phyloP scores from a whole-genome alignment of 768 basidiomycete genomes.

The Thelephora ganbajun region DNA sequence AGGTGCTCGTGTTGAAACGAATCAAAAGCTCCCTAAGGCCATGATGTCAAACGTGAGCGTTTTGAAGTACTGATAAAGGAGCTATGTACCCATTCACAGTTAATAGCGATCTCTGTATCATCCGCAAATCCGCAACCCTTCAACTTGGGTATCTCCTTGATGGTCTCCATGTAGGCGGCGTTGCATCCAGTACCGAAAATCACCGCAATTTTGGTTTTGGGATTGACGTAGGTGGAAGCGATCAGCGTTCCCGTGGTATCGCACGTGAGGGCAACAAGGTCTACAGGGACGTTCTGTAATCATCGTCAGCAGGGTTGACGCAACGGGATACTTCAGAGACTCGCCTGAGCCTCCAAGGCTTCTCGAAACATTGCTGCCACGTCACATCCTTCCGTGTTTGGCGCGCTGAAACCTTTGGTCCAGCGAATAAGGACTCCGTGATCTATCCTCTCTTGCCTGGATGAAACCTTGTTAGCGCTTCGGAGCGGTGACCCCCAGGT shows the following conservation, averaged over 20 bases:
- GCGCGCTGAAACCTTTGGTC: slow-evolving; percentile 97
- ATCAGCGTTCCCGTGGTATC: slow-evolving; percentile 98
- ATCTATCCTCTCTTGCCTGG: slow-evolving; percentile 86
- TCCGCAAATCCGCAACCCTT: slow-evolving; percentile 53
- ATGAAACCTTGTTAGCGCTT: slow-evolving; percentile 2
- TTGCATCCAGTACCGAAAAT: slow-evolving; percentile 99
- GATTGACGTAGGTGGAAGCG: slow-evolving; percentile 92
- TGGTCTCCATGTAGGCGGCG: slow-evolving; percentile 93
- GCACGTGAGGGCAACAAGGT: slow-evolving; percentile 82
- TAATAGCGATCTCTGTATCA: slow-evolving; percentile 76
- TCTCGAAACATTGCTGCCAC: slow-evolving; percentile 88
- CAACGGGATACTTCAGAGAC: slow-evolving; percentile 14
- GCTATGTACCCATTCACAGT: slow-evolving; percentile 81
- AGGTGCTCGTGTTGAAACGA: slow-evolving; percentile 90
- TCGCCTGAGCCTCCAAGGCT: slow-evolving; percentile 63
- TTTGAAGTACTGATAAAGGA: not conserved
- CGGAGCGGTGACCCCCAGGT: not conserved
- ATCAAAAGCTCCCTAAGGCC: slow-evolving; percentile 82
- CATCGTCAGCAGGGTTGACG: not conserved
- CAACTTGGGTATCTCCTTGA: slow-evolving; percentile 78
- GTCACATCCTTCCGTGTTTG: slow-evolving; percentile 84
- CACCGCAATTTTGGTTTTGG: slow-evolving; percentile 80
- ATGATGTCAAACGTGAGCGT: not conserved
- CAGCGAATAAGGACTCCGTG: slow-evolving; percentile 91
- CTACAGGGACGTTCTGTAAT: slow-evolving; percentile 64